Base-by-base conservation (phyloP, 2,329 filamentous ascomycete species). In the Pseudogymnoascus verrucosus region DNA sequence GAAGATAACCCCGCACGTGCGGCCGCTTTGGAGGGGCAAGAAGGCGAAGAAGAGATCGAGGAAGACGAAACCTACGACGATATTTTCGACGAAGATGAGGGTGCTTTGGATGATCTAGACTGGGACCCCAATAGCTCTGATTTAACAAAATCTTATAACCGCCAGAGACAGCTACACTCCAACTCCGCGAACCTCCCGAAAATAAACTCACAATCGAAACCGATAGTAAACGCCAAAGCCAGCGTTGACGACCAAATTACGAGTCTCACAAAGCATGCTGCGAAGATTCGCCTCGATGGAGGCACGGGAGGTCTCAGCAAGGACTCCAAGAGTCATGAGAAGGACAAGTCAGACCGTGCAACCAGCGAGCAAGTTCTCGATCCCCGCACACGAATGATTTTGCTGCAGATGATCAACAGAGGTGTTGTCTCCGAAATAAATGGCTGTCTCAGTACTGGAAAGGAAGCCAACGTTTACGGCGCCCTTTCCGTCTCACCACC, bases 381-480 rank as follows among this genome's bases (percentile, higher is more conserved):
- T 77, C 91, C 92, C 67, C 84, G 92, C 62, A 99, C 95, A 12
- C 89, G 93, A 69, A 96, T 97, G 91, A 93, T 99, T 66, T 80
- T 99, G 62, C 81, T 97, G 68, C 91, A 97, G 78, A 91, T 99
- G 84, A 93, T 98, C 79, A 97, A 98, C 76, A 87, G 91, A 36
- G 89, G 91, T 65, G 82, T 93, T 67, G 87, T 99, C 60, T 90
- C 89, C 64, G 93, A 97, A 76, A 88, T 99, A 61, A 92, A 99
- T 74, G 95, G 96, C 57, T 95, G 95, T 73, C 84, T 99, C 69
- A 96, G 91, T 66, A 99, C 95, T 0, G 95, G 95, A 63, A 99
- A 99, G 75, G 95, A 99, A 76, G 95, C 95, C 65, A 99, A 99
- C 74, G 95, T 99, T 26, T 99, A 99, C 77, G 91, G 96, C 67